Evolutionary conservation across 2,329 filamentous ascomycete genomes (phyloP).

Genomic region (Phialophora tarda): DNA sequence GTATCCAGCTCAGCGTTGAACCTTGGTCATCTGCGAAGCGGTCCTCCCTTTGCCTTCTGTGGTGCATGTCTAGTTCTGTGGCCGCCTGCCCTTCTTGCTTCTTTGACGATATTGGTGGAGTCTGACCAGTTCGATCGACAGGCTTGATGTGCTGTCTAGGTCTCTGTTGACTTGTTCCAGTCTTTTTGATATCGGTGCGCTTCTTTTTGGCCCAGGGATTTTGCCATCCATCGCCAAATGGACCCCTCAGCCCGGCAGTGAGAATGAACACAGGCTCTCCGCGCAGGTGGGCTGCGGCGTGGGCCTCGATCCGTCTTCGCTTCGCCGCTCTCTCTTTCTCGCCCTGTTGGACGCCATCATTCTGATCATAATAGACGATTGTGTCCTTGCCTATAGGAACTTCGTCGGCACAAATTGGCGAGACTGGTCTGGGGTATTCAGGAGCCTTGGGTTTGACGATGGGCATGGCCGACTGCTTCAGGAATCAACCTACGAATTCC

Average conservation of each 20-base stretch:
- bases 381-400: constrained; percentile 33
- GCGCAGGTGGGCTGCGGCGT: constrained; percentile 50
- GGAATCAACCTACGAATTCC: neutral
- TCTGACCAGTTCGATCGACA: neutral
- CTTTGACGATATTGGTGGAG: neutral
- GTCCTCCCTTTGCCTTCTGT: neutral
- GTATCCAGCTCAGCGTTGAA: neutral
- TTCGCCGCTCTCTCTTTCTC: constrained; percentile 43
- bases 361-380: constrained; percentile 30
- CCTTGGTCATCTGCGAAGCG: neutral
- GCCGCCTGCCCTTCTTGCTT: neutral
- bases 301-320: constrained; percentile 50
- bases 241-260: constrained; percentile 53
- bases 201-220: constrained; percentile 52
- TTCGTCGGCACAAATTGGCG: constrained; percentile 33
- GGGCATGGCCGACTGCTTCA: constrained; percentile 23
- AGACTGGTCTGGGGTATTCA: constrained; percentile 37
- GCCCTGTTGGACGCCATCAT: constrained; percentile 16
- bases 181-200: constrained; percentile 23
- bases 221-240: constrained; percentile 52
- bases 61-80: neutral
- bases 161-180: neutral
- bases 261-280: constrained; percentile 53
- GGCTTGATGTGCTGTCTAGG: constrained; percentile 3
- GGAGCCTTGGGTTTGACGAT: constrained; percentile 22